These are phyloP conservation scores for Rhynchosporium secalis DNA, from an alignment of 2,329 filamentous ascomycete genomes.

Conservation along the genomic window DNA sequence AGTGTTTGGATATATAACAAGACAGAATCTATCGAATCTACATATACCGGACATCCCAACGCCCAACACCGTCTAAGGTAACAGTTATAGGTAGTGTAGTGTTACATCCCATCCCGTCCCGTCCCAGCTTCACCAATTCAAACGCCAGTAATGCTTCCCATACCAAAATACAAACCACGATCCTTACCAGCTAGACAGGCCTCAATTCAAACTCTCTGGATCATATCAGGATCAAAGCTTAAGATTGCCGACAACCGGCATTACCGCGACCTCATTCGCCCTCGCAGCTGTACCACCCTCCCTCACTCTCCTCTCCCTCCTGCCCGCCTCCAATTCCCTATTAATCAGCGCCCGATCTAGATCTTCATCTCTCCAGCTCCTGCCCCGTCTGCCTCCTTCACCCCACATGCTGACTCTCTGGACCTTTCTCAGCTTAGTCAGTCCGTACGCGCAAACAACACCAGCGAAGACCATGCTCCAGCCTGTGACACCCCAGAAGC, in stretches of 20 bases:
- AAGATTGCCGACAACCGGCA: constrained; percentile 10
- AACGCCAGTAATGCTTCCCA: constrained; percentile 11
- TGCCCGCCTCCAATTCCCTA: constrained; percentile 31
- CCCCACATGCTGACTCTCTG: constrained; percentile 82
- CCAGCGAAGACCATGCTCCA: constrained; percentile 72
- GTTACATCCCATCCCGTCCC: constrained; percentile 9
- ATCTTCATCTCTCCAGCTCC: constrained; percentile 37
- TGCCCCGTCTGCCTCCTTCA: constrained; percentile 35
- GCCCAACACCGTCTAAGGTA: constrained; percentile 13
- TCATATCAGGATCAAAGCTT: too few species aligned
- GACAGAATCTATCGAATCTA: constrained; percentile 2
- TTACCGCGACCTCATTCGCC: constrained; percentile 27
- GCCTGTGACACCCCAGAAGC: constrained; percentile 74
- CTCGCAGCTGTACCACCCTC: constrained; percentile 35
- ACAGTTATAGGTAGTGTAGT: not conserved
- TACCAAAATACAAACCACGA: not conserved
- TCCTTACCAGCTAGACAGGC: too few species aligned
- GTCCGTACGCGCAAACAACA: constrained; percentile 79
- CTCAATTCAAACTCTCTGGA: too few species aligned
- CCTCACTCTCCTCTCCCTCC: constrained; percentile 29
- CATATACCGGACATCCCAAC: constrained; percentile 1
- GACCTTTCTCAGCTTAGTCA: constrained; percentile 79
- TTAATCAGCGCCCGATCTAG: constrained; percentile 20
- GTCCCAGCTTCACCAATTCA: not conserved
- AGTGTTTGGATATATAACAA: constrained; percentile 20